Evolutionary conservation across 2,329 filamentous ascomycete genomes (phyloP), one percentile per base, ranked within the genome.

Genomic region (Didymella segeticola): DNA sequence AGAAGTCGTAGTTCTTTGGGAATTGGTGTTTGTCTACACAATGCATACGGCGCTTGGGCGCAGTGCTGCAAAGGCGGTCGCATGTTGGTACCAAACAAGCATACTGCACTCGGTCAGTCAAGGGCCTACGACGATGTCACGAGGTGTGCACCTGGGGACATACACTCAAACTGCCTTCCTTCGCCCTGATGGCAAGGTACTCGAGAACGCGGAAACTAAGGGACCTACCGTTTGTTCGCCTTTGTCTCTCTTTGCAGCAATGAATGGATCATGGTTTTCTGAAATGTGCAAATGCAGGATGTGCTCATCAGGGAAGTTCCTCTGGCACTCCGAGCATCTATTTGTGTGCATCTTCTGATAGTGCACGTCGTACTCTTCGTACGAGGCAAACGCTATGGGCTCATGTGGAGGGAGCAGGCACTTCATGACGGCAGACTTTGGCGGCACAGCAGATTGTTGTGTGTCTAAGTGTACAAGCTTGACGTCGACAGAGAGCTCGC

Each of bases 1-100:
- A 69, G 55, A 75, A 75, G 53, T 74, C 70, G 55, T 74, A 75
- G 42, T 70, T 65, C 22, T 85, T 86, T 10, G 93, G 93, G 70
- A 95, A 99, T 77, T 88, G 83, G 75, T 99, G 95, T 77, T 96
- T 97, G 79, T 96, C 93, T 62, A 96, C 91, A 61, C 96, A 81
- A 79, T 99, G 93, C 72, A 91, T 85, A 27, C 90, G 84, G 37
- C 95, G 85, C 75, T 96, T 98, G 67, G 90, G 87, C 25, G 89
- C 87, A 4, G 90, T 92, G 49, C 85, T 86, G 77, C 93, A 97
- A 71, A 91, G 87, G 61, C 89, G 85, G 54, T 95, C 90, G 74
- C 95, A 99, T 42, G 83, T 87, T 69, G 96, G 89, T 6, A 97
- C 87, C 67, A 98, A 96, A 77, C 95, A 99, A 5, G 86, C 87